These are phyloP conservation scores for Excoecaria cochinchinensis DNA, from an alignment of 345 rosid species.

Conservation along the genomic window DNA sequence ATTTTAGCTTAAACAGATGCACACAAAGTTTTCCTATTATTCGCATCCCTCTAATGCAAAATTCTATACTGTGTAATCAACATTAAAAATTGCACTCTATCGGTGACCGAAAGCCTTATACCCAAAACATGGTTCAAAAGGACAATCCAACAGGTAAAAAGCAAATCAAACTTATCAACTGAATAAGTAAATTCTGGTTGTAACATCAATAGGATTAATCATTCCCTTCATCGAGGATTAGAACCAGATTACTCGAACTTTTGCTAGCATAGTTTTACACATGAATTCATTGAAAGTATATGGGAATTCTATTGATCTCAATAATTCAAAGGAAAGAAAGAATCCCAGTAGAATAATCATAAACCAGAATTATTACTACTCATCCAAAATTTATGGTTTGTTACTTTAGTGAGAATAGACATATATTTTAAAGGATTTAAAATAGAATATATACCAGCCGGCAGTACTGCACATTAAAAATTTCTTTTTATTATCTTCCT, in stretches of 20 bases:
- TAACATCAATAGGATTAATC: not conserved
- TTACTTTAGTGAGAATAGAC: not conserved
- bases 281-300: not conserved
- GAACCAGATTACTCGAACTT: not conserved
- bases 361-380: not conserved
- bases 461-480: slow-evolving; percentile 42
- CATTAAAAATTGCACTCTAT: not conserved
- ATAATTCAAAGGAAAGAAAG: not conserved
- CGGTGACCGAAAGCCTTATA: not conserved
- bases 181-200: not conserved
- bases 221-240: not conserved
- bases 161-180: not conserved
- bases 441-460: slow-evolving; percentile 60
- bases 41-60: not conserved
- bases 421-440: not conserved
- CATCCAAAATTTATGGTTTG: not conserved
- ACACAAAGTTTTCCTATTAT: not conserved
- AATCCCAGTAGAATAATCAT: not conserved
- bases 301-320: too few relatives aligned
- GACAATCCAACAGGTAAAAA: not conserved
- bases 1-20: not conserved
- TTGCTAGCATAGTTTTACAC: too few relatives aligned
- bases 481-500: not conserved
- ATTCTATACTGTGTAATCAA: not conserved
- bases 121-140: not conserved